Percentiles rank a stretch among this genome's conserved stretches.
Evolutionary conservation across 352 stramenopile genomes (phyloP).

Genomic region (Phytophthora hybrid): DNA sequence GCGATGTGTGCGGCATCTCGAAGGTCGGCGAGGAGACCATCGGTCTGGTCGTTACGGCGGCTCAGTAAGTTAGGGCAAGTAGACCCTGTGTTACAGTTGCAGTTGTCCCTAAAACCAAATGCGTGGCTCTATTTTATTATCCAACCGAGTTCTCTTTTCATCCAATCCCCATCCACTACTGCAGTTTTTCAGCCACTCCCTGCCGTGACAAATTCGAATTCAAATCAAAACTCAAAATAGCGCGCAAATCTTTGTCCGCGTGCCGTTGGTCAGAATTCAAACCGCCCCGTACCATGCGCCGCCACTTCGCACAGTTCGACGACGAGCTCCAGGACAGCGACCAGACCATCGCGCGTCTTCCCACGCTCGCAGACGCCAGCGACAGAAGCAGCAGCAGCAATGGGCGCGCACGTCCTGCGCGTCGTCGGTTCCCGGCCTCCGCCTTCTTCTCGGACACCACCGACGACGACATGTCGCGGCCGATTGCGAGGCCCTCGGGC

Average conservation of each 20-base stretch:
- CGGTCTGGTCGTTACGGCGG: slow-evolving; percentile 91
- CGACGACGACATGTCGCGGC: slow-evolving; percentile 56
- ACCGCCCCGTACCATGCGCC: slow-evolving; percentile 22
- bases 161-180: slow-evolving; percentile 21
- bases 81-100: neutral
- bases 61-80: slow-evolving; percentile 42
- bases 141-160: neutral
- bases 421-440: slow-evolving; percentile 42
- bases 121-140: slow-evolving; percentile 34
- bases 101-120: slow-evolving; percentile 28
- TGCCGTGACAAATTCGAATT: slow-evolving; percentile 23
- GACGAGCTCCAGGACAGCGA: slow-evolving; percentile 71
- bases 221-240: slow-evolving; percentile 11
- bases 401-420: neutral
- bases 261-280: slow-evolving; percentile 30
- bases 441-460: slow-evolving; percentile 82
- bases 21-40: slow-evolving; percentile 96
- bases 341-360: slow-evolving; percentile 62
- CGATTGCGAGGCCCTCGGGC: neutral
- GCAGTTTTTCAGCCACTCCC: slow-evolving; percentile 17
- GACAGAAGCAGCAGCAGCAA: slow-evolving; percentile 5
- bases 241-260: slow-evolving; percentile 30
- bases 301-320: slow-evolving; percentile 63
- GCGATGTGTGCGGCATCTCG: slow-evolving; percentile 93
- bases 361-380: slow-evolving; percentile 20